Evolutionary conservation across 768 basidiomycete genomes (phyloP).

Genomic region (Amanita pseudoporphyria): DNA sequence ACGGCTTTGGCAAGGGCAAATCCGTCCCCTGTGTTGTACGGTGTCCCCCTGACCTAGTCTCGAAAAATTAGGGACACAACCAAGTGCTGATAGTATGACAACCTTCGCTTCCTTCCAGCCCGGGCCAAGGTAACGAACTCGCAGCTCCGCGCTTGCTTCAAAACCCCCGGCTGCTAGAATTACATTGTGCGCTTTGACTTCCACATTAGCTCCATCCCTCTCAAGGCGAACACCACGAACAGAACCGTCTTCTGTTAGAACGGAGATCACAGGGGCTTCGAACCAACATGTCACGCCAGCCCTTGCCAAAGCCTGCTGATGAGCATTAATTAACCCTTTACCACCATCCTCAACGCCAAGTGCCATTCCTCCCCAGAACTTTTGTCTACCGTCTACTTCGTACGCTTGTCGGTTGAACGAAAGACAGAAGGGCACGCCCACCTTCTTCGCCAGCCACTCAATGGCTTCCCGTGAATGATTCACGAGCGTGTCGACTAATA

Average conservation of each 20-base stretch:
- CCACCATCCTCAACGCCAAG: slow-evolving; percentile 56
- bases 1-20: slow-evolving; percentile 39
- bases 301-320: slow-evolving; percentile 36
- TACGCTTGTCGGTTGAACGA: slow-evolving; percentile 64
- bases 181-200: slow-evolving; percentile 34
- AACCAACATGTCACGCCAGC: slow-evolving; percentile 52
- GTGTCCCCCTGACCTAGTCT: slow-evolving; percentile 55
- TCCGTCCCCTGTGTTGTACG: slow-evolving; percentile 62
- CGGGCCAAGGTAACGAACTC: slow-evolving; percentile 44
- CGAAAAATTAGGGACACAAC: background rate
- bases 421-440: slow-evolving; percentile 44
- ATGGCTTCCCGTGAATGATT: slow-evolving; percentile 45
- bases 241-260: slow-evolving; percentile 26
- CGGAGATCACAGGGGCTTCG: slow-evolving; percentile 34
- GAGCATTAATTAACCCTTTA: slow-evolving; percentile 54
- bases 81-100: slow-evolving; percentile 8
- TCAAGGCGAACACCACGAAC: slow-evolving; percentile 39
- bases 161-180: slow-evolving; percentile 61
- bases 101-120: slow-evolving; percentile 53
- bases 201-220: slow-evolving; percentile 24
- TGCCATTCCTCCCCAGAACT: slow-evolving; percentile 65
- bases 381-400: slow-evolving; percentile 48
- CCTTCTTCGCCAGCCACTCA: slow-evolving; percentile 43
- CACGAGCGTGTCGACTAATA: slow-evolving; percentile 43
- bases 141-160: slow-evolving; percentile 44